A percentile compares a stretch with the other conserved stretches of the same genome.
Conservation (phyloP, 306 rosid species). For the Boehmeria nivea region DNA sequence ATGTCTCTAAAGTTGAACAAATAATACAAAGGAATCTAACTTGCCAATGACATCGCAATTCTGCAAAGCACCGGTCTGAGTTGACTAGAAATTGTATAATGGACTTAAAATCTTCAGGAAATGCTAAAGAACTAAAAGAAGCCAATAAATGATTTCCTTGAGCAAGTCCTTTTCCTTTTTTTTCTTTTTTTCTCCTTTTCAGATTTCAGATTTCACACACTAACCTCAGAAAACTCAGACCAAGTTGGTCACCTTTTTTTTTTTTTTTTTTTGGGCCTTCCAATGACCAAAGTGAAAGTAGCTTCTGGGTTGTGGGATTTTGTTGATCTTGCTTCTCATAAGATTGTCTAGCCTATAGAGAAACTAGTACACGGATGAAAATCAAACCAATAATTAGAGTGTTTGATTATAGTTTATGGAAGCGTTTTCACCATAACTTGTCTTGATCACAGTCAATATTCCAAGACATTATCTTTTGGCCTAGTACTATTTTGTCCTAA, state of each 20-base stretch:
- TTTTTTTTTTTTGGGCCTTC: too few relatives aligned
- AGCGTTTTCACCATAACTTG: too few relatives aligned
- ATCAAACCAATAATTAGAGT: too few relatives aligned
- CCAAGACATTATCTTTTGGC: too few relatives aligned
- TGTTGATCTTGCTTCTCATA: background rate
- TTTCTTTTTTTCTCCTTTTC: background rate
- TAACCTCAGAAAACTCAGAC: background rate
- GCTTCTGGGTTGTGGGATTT: background rate
- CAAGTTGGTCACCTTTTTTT: too few relatives aligned
- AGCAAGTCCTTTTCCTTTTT: background rate
- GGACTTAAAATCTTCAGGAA: background rate
- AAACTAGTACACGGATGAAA: too few relatives aligned
- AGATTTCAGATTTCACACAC: background rate
- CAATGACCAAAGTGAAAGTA: too few relatives aligned
- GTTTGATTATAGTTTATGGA: too few relatives aligned
- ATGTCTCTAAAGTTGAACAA: slow-evolving; percentile 29
- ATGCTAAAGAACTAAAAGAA: background rate
- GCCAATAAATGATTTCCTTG: background rate
- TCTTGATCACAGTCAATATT: too few relatives aligned
- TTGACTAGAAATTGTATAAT: slow-evolving; percentile 17
- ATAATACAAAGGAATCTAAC: slow-evolving; percentile 21
- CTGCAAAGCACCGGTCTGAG: slow-evolving; percentile 4
- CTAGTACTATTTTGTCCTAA: too few relatives aligned
- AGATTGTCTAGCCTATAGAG: too few relatives aligned
- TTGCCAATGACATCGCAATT: slow-evolving; percentile 17